phyloP scores from a whole-genome alignment of 331 rosid species.

The Spiraea crenata region DNA sequence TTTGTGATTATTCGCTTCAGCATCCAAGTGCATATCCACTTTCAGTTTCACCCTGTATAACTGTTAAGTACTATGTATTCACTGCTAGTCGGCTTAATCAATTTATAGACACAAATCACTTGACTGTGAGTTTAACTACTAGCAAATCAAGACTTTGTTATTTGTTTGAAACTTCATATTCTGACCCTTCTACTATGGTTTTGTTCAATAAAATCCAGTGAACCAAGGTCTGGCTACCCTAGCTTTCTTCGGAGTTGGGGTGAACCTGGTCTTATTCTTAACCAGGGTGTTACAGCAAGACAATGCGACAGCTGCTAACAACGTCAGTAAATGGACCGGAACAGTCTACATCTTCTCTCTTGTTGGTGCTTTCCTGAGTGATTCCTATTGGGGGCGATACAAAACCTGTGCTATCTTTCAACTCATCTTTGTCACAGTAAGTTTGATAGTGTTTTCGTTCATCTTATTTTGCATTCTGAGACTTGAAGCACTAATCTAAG shows the following conservation, averaged over 20 bases:
- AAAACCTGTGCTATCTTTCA: conserved; percentile 93
- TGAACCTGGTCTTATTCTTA: conserved; percentile 82
- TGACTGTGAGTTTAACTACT: background rate
- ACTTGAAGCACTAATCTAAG: background rate
- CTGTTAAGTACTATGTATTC: no score
- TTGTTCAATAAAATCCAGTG: conserved; percentile 47
- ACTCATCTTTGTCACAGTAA: conserved; percentile 72
- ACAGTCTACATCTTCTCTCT: conserved; percentile 94
- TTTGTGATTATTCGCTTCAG: no score
- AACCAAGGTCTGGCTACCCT: conserved; percentile 94
- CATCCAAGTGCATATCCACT: no score
- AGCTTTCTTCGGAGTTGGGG: conserved; percentile 95
- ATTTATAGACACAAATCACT: background rate
- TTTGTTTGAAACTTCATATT: background rate
- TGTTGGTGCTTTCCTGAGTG: conserved; percentile 98
- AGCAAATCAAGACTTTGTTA: no score
- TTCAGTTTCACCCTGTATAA: no score
- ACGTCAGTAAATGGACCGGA: conserved; percentile 96
- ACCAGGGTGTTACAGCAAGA: conserved; percentile 78
- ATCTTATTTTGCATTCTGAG: background rate
- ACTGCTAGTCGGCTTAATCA: no score
- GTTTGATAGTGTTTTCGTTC: conserved; percentile 16
- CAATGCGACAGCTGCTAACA: conserved; percentile 89
- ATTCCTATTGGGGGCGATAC: conserved; percentile 96
- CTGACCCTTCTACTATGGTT: conserved; percentile 5